Base-by-base conservation (phyloP, 192 early-diverging fungal species). In the Phycomyces blakesleeanus region DNA sequence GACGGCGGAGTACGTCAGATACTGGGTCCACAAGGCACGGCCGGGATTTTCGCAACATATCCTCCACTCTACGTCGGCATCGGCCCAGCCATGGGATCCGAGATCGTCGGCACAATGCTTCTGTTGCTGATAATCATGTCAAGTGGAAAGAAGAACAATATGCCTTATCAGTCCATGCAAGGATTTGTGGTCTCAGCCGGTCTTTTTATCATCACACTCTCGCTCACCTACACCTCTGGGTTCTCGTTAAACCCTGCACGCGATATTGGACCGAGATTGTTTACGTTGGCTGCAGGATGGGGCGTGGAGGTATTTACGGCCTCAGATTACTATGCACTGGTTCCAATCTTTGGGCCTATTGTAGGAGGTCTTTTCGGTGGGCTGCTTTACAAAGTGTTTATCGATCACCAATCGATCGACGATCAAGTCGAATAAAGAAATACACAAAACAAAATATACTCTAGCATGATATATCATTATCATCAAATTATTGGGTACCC, bases 231-330 rank as follows among this genome's bases (percentile, higher is more conserved):
- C 14, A 64, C 64, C 22, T 66, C 70, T 22, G 70, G 70, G 0
- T 66, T 66, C 51, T 64, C 70, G 0, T 25, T 92, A 54, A 92
- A 92, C 68, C 87, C 86, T 53, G 90, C 90, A 5, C 82, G 90
- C 75, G 90, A 92, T 73, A 78, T 91, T 69, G 90, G 88, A 25
- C 89, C 89, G 9, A 84, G 90, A 37, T 68, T 87, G 14, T 89
- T 91, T 67, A 82, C 85, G 21, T 70, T 78, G 29, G 68, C 83
- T 59, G 77, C 81, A 40, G 86, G 86, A 9, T 92, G 86, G 73
- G 88, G 89, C 26, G 55, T 63, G 18, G 78, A 79, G 21, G 84
- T 83, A 16, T 92, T 92, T 75, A 77, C 83, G 15, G 78, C 69
- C 14, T 67, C 73, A 65, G 67, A 81, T 55, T 82, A 84, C 78